Evolutionary conservation across 306 rosid species (phyloP).

Genomic region (Vigna reflexopilosa): DNA sequence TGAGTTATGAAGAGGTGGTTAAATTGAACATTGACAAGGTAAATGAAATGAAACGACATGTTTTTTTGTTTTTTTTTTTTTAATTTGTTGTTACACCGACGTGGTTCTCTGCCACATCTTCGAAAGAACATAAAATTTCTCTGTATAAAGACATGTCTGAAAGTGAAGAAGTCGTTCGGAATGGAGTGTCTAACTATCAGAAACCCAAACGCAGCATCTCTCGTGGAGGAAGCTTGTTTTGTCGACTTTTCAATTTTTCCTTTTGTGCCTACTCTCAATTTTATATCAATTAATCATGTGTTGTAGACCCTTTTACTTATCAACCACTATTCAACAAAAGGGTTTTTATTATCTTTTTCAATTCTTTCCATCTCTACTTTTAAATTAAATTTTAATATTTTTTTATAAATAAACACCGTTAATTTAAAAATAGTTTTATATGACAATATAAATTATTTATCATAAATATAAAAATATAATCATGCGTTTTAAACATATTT

Average conservation of each 20-base stretch:
- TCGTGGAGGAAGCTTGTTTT: constrained; percentile 7
- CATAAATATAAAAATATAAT: too few species aligned
- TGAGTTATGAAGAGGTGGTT: neutral
- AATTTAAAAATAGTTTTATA: neutral
- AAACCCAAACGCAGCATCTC: neutral
- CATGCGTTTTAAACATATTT: too few species aligned
- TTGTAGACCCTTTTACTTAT: neutral
- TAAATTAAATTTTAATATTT: too few species aligned
- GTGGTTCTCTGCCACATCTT: constrained; percentile 13
- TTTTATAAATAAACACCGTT: too few species aligned
- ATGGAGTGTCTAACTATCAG: constrained; percentile 3
- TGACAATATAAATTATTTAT: neutral
- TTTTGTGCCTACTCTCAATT: neutral
- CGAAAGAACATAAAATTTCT: neutral
- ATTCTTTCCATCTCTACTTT: neutral
- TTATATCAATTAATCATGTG: neutral
- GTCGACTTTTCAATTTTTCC: neutral
- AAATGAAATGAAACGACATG: neutral
- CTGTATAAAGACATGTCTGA: constrained; percentile 13
- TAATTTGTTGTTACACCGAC: neutral
- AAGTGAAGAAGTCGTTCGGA: neutral
- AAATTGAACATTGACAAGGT: neutral
- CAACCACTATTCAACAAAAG: too few species aligned
- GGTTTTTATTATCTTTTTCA: too few species aligned
- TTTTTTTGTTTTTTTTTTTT: neutral